phyloP scores from a whole-genome alignment of 306 rosid genomes.

The Casuarina equisetifolia region DNA sequence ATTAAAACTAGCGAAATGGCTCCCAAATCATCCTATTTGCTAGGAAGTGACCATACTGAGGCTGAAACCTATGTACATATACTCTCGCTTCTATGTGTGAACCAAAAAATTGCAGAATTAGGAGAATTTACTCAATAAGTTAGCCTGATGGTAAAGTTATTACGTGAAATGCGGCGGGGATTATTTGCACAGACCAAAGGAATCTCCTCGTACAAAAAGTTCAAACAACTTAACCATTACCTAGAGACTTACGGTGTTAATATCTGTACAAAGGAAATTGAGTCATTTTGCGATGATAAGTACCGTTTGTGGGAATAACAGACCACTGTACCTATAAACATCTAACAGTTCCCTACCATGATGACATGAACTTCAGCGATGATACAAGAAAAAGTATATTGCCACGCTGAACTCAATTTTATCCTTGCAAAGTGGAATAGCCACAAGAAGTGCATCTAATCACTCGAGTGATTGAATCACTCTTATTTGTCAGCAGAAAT shows the following conservation, averaged over 20 bases:
- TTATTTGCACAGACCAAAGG: neutral
- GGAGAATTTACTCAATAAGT: no score
- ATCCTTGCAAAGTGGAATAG: neutral
- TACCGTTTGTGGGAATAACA: neutral
- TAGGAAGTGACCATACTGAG: neutral
- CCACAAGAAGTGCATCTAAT: neutral
- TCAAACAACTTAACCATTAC: neutral
- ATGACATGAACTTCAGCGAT: neutral
- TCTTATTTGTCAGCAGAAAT: neutral
- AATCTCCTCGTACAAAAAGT: neutral
- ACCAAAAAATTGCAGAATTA: slow-evolving; percentile 1
- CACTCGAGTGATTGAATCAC: neutral
- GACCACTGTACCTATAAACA: neutral
- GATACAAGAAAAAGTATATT: neutral
- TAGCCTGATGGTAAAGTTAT: no score
- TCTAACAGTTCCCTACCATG: neutral
- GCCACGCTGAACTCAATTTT: neutral
- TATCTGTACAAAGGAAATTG: neutral
- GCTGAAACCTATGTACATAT: neutral
- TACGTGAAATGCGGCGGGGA: no score
- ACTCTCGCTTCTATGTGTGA: neutral
- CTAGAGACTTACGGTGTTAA: neutral
- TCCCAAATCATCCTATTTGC: neutral
- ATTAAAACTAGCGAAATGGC: neutral
- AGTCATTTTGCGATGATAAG: neutral